Evolutionary conservation across 2,329 filamentous ascomycete species (phyloP).

Genomic region (Ophiostoma piceae): DNA sequence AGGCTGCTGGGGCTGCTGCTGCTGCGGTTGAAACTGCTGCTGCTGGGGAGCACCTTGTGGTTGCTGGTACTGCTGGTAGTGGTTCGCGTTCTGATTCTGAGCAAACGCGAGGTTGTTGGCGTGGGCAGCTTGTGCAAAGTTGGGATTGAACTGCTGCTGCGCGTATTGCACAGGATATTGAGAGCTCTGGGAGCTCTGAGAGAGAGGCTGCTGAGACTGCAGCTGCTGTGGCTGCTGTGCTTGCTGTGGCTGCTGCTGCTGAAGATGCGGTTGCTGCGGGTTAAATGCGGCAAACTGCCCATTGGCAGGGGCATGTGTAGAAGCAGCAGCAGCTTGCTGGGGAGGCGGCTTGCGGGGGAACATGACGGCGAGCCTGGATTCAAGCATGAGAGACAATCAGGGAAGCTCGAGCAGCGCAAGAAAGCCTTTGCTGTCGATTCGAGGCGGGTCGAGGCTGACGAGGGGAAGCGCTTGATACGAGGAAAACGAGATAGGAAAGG

Average conservation of each 20-base stretch:
- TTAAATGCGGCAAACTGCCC: conserved; percentile 2
- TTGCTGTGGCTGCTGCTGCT: not conserved
- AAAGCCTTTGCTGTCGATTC: not conserved
- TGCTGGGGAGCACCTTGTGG: conserved; percentile 5
- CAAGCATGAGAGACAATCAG: not conserved
- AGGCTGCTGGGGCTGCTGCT: not conserved
- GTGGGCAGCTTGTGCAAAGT: not conserved
- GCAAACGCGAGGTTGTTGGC: conserved; percentile 15
- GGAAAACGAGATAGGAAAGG: not conserved
- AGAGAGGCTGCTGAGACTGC: not conserved
- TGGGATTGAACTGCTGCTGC: conserved; percentile 4
- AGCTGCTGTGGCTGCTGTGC: not conserved
- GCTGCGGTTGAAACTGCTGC: conserved; percentile 11
- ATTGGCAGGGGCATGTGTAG: not conserved
- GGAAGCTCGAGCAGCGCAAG: not conserved
- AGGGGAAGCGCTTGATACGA: not conserved
- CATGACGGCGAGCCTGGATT: not conserved
- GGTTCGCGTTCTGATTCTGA: conserved; percentile 14
- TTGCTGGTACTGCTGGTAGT: conserved; percentile 16
- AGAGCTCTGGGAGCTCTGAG: not conserved
- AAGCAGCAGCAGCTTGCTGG: not conserved
- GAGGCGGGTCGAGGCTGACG: not conserved
- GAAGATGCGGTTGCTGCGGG: not conserved
- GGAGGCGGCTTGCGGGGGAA: not conserved
- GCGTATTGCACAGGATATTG: not conserved